Evolutionary conservation across 352 stramenopile species (phyloP).

Genomic region (Pythium utonaiense): DNA sequence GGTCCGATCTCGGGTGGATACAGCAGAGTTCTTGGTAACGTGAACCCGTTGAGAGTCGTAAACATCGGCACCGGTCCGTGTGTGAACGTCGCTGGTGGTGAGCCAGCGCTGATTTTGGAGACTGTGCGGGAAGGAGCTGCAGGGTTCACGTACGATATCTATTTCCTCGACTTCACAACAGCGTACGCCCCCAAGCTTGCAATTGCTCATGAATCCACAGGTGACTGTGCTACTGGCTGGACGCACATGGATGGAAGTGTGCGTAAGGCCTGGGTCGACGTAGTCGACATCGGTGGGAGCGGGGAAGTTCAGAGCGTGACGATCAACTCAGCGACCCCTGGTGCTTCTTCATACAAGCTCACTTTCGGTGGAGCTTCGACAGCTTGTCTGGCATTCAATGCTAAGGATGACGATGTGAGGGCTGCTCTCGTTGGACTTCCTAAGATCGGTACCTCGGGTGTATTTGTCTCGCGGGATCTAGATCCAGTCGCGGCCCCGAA

Average conservation of each 20-base stretch:
- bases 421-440: conserved; percentile 26
- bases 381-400: conserved; percentile 39
- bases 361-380: conserved; percentile 40
- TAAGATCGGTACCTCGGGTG: conserved; percentile 32
- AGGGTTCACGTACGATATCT: conserved; percentile 76
- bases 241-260: conserved; percentile 33
- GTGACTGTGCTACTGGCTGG: conserved; percentile 23
- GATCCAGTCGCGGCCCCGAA: conserved; percentile 40
- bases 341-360: conserved; percentile 38
- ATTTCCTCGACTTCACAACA: conserved; percentile 49
- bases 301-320: conserved; percentile 54
- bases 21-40: conserved; percentile 58
- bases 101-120: conserved; percentile 62
- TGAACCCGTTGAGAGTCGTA: conserved; percentile 43
- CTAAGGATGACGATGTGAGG: conserved; percentile 22
- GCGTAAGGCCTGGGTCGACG: conserved; percentile 40
- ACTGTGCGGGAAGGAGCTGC: conserved; percentile 56
- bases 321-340: conserved; percentile 26
- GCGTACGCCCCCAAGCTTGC: conserved; percentile 32
- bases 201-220: conserved; percentile 32
- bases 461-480: conserved; percentile 46
- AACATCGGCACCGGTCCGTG: conserved; percentile 50
- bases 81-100: conserved; percentile 31
- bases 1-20: conserved; percentile 51
- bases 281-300: conserved; percentile 53